Conservation (phyloP, 2,329 filamentous ascomycete genomes). For the Dactylellina parvicollis region DNA sequence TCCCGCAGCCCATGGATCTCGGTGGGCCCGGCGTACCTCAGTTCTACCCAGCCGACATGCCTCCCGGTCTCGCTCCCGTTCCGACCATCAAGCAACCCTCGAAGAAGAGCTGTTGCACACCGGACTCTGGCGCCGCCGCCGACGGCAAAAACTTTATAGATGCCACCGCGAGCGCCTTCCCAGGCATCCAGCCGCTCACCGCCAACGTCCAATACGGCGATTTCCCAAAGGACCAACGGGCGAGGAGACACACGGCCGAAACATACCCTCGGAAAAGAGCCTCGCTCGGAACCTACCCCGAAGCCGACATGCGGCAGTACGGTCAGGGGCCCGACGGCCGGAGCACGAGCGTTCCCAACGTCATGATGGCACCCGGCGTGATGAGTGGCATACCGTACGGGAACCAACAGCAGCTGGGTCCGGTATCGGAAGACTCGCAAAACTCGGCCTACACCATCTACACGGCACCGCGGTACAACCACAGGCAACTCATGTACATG, state of each 20-base stretch:
- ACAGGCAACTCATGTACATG: slow-evolving; percentile 36
- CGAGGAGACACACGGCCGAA: slow-evolving; percentile 27
- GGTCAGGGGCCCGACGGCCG: slow-evolving; percentile 12
- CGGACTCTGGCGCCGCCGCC: background rate
- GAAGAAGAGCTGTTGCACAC: slow-evolving; percentile 42
- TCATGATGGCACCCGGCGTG: slow-evolving; percentile 4
- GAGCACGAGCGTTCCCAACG: slow-evolving; percentile 43
- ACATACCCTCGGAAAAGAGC: slow-evolving; percentile 36
- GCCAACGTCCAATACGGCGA: slow-evolving; percentile 20
- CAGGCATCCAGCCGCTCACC: slow-evolving; percentile 11
- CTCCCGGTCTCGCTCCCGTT: slow-evolving; percentile 4
- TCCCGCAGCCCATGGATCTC: slow-evolving; percentile 21
- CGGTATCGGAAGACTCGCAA: slow-evolving; percentile 30
- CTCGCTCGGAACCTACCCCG: slow-evolving; percentile 29
- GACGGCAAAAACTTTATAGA: slow-evolving; percentile 34
- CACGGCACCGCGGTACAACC: slow-evolving; percentile 29
- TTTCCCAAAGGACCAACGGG: slow-evolving; percentile 28
- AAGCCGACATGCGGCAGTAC: slow-evolving; percentile 30
- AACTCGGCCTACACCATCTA: slow-evolving; percentile 28
- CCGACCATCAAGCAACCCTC: slow-evolving; percentile 15
- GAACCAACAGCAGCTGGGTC: background rate
- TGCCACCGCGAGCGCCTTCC: slow-evolving; percentile 17
- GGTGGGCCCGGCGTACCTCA: slow-evolving; percentile 12
- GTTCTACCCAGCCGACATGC: slow-evolving; percentile 20
- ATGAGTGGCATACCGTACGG: slow-evolving; percentile 11